These are phyloP conservation scores for Penicillium ucsense DNA, from an alignment of 495 filamentous ascomycete species.

Conservation along the genomic window DNA sequence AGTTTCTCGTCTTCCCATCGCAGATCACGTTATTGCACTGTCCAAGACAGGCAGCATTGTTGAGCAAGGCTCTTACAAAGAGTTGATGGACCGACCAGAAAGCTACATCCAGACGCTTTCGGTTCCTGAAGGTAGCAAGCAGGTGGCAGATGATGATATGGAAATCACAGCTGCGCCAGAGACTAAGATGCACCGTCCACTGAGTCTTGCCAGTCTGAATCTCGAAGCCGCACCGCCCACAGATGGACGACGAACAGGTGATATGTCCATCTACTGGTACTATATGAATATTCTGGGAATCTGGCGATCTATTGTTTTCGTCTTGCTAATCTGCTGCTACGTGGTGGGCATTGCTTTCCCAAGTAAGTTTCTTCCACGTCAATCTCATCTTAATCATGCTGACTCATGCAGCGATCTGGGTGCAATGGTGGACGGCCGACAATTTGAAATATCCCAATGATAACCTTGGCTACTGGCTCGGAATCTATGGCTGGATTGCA, in stretches of 20 bases:
- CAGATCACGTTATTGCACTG: constrained; percentile 9
- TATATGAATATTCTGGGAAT: constrained; percentile 2
- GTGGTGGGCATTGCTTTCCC: constrained; percentile 1
- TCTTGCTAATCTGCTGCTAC: constrained; percentile 1
- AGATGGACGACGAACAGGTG: constrained; percentile 1
- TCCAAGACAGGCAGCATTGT: constrained; percentile 5
- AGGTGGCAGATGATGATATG: not conserved
- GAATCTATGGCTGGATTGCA: constrained; percentile 2
- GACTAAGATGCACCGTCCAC: not conserved
- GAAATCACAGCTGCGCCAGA: constrained; percentile 1
- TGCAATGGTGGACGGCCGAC: constrained; percentile 1
- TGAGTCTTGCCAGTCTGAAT: not conserved
- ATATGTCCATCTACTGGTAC: constrained; percentile 4
- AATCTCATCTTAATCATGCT: not conserved
- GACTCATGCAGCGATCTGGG: constrained; percentile 1
- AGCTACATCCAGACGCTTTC: constrained; percentile 2
- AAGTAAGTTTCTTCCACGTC: not conserved
- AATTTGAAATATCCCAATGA: not conserved
- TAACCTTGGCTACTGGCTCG: constrained; percentile 1
- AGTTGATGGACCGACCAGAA: constrained; percentile 1
- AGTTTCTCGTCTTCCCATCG: constrained; percentile 8
- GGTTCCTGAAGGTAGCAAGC: not conserved
- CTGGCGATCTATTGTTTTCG: not conserved
- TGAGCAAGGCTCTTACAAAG: constrained; percentile 5
- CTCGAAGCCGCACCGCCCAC: not conserved